Evolutionary conservation across 2,329 filamentous ascomycete genomes (phyloP), one percentile per base, ranked within the genome.

Genomic region (Alternaria sp.): DNA sequence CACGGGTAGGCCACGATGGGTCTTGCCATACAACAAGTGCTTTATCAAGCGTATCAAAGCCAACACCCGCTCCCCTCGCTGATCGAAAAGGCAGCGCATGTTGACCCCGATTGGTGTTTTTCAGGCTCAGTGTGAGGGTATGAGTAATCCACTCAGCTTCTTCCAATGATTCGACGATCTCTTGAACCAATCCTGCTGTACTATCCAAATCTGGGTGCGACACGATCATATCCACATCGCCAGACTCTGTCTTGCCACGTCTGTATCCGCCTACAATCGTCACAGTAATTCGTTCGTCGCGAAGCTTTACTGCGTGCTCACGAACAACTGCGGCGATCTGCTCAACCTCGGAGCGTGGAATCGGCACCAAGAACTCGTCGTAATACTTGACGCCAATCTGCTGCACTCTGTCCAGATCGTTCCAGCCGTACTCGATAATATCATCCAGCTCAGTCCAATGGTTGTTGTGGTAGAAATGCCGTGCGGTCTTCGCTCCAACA

Each of bases 361-460:
- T 92, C 14, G 86, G 88, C 16, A 85, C 79, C 46, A 86, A 81
- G 57, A 99, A 91, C 65, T 98, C 94, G 34, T 96, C 91, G 75
- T 96, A 97, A 79, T 89, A 97, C 75, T 98, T 98, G 45, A 97
- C 83, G 0, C 95, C 94, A 57, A 98, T 97, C 75, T 98, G 93
- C 78, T 97, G 94, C 1, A 92, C 91, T 12, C 93, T 88, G 0
- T 85, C 90, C 1, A 98, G 82, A 0, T 78, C 83, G 20, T 83
- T 76, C 94, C 94, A 98, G 11, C 92, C 93, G 70, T 89, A 86
- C 71, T 97, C 91, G 41, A 97, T 84, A 3, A 98, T 82, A 70
- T 98, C 94, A 70, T 97, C 93, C 0, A 97, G 82, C 61, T 95
- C 91, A 61, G 87, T 85, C 92, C 93, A 97, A 28, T 92, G 83